phyloP scores from a whole-genome alignment of 148 eudicot species.

The Vaccinium darrowii region DNA sequence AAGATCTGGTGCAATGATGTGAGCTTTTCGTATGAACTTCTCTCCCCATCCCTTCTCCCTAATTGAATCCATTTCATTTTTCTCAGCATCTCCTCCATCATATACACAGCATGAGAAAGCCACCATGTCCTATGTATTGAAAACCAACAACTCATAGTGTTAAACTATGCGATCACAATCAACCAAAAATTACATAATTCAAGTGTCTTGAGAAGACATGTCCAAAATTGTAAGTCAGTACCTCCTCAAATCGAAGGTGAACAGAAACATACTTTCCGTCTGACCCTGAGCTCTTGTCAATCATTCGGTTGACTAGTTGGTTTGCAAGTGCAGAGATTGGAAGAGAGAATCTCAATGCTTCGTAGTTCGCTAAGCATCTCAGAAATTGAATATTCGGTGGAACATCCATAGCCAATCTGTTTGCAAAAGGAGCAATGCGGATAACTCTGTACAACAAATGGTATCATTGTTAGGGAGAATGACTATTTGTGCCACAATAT shows the following conservation, averaged over 20 bases:
- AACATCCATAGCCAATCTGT: slow-evolving; percentile 66
- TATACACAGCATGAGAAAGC: slow-evolving; percentile 87
- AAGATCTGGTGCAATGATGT: slow-evolving; percentile 49
- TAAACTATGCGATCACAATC: neutral
- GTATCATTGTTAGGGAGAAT: neutral
- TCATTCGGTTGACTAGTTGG: slow-evolving; percentile 53
- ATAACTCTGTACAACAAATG: slow-evolving; percentile 49
- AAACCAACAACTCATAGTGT: neutral
- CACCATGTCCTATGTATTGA: slow-evolving; percentile 69
- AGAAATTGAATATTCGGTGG: slow-evolving; percentile 65
- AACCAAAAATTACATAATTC: neutral
- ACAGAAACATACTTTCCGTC: slow-evolving; percentile 71
- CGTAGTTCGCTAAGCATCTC: slow-evolving; percentile 79
- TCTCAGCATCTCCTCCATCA: slow-evolving; percentile 70
- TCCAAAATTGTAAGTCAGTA: slow-evolving; percentile 10
- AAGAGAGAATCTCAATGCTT: slow-evolving; percentile 69
- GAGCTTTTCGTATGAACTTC: slow-evolving; percentile 58
- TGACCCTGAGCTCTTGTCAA: slow-evolving; percentile 46
- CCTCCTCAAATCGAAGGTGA: slow-evolving; percentile 97
- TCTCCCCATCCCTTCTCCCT: slow-evolving; percentile 84
- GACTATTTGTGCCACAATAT: neutral
- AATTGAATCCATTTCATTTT: slow-evolving; percentile 50
- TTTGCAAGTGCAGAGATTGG: slow-evolving; percentile 61
- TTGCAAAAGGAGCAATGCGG: slow-evolving; percentile 85
- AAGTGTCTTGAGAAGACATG: neutral